Base-by-base conservation (phyloP, 1,284 basidiomycete genomes). In the Naganishia sp. region DNA sequence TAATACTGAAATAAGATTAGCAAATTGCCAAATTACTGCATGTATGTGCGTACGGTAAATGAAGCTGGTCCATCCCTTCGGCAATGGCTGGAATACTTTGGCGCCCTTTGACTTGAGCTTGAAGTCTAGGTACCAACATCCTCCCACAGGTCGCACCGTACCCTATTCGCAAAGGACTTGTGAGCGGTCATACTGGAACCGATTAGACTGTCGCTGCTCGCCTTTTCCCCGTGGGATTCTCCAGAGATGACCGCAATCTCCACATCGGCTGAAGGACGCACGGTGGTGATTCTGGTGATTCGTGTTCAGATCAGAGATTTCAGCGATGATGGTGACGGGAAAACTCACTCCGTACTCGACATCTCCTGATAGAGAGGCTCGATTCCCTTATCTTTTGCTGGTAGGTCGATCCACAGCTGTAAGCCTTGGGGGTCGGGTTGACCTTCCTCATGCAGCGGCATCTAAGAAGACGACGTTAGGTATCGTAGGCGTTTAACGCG, bases 401-500 rank as follows among this genome's bases (percentile, higher is more conserved):
- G 95, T 18, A 98, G 82, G 79, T 97, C 94, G 52, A 97, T 82
- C 95, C 94, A 97, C 31, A 98, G 85, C 74, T 98, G 94, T 46
- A 98, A 82, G 7, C 92, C 94, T 35, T 74, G 84, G 75, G 73
- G 93, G 84, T 76, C 90, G 81, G 89, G 87, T 4, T 81, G 69
- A n/a, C 86, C 87, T 25, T 83, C 79, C 6, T 81, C 86, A 70
- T 90, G 88, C 5, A 92, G 82, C 2, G 95, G 94, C 90, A 97
- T 96, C 80, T 84, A 77, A 45, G 28, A 51, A 39, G 35, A 39
- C 13, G 35, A 9, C 10, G 35, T 39, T 39, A 39, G 35, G 13
- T 10, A 9, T 10, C 2, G 4, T 2, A 9, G 35, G 35, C 35
- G 3, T 39, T 2, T 9, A 10, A 39, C 10, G 35, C 17, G 6